Conservation (phyloP, 2,329 filamentous ascomycete species). For the Neopestalotiopsis rosae region DNA sequence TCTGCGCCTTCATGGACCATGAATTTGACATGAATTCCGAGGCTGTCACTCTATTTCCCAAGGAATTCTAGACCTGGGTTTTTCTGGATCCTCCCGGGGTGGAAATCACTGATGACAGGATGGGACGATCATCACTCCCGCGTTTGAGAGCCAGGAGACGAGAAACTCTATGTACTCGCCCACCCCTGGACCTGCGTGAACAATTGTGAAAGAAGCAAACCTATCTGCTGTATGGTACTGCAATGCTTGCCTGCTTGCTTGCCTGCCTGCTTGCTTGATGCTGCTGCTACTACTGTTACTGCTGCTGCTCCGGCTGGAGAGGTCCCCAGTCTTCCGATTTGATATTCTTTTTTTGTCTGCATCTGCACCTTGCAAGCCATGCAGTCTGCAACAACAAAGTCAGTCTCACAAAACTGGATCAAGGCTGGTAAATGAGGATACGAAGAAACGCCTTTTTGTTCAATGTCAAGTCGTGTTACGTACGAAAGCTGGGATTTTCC, state of each 20-base stretch:
- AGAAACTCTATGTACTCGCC: background rate
- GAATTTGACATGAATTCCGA: background rate
- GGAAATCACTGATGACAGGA: slow-evolving; percentile 5
- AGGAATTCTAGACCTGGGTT: background rate
- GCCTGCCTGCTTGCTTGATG: background rate
- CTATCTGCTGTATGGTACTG: slow-evolving; percentile 5
- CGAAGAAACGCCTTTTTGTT: background rate
- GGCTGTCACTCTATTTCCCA: background rate
- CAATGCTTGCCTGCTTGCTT: background rate
- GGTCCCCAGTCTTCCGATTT: background rate
- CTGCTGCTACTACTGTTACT: background rate
- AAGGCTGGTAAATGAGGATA: background rate
- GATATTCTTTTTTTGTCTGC: background rate
- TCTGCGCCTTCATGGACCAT: background rate
- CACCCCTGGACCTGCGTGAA: background rate
- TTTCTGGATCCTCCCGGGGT: background rate
- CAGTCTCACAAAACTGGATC: slow-evolving; percentile 3
- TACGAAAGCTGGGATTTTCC: background rate
- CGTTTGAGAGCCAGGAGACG: slow-evolving; percentile 4
- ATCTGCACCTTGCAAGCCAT: background rate
- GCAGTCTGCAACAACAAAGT: background rate
- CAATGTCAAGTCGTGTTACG: background rate
- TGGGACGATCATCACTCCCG: slow-evolving; percentile 6
- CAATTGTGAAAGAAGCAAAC: background rate
- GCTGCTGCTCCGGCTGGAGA: background rate